phyloP scores from a whole-genome alignment of 179 eudicot species.

The Actinidia chinensis region DNA sequence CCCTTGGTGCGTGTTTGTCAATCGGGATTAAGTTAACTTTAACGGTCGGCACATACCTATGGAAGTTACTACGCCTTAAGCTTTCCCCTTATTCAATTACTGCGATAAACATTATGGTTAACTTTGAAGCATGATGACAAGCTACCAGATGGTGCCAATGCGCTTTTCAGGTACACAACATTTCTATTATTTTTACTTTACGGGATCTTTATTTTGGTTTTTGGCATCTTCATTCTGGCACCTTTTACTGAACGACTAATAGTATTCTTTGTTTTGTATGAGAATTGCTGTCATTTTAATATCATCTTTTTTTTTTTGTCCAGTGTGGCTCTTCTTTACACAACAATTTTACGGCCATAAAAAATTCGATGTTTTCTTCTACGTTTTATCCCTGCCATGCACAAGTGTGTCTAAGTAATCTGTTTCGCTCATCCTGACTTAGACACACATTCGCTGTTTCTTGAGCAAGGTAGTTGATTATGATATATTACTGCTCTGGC shows the following conservation, averaged over 20 bases:
- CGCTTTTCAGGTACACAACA: constrained; percentile 66
- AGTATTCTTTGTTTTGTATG: neutral
- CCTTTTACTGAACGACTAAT: neutral
- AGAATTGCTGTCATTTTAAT: neutral
- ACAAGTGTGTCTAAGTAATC: constrained; percentile 61
- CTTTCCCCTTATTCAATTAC: constrained; percentile 56
- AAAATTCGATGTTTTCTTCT: constrained; percentile 84
- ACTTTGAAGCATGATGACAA: constrained; percentile 87
- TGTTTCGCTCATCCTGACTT: constrained; percentile 83
- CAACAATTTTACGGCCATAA: constrained; percentile 83
- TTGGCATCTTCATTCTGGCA: neutral
- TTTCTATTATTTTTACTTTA: neutral
- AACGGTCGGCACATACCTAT: neutral
- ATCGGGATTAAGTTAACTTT: neutral
- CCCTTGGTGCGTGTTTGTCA: no score
- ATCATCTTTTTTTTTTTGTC: constrained; percentile 23
- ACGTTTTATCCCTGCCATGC: constrained; percentile 85
- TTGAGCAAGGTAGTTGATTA: constrained; percentile 94
- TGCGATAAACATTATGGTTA: constrained; percentile 86
- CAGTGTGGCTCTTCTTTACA: constrained; percentile 94
- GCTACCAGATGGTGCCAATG: constrained; percentile 74
- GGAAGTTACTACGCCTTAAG: constrained; percentile 10
- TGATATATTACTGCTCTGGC: constrained; percentile 3
- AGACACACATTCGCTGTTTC: constrained; percentile 87
- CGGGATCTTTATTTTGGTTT: neutral